Evolutionary conservation across 2,329 filamentous ascomycete genomes (phyloP).

Genomic region (Phialocephala sp.): DNA sequence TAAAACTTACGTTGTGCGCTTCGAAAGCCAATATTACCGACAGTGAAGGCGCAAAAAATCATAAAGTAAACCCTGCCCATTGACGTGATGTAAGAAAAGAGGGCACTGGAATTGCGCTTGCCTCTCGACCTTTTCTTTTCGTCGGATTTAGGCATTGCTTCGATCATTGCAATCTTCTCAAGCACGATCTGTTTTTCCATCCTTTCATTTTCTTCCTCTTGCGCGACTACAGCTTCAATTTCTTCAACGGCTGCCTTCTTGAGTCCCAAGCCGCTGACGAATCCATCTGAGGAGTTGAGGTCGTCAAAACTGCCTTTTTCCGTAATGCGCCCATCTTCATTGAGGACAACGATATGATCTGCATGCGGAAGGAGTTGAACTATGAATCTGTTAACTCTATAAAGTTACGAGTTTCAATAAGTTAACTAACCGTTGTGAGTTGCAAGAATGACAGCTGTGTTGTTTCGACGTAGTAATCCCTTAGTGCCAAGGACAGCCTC

Average conservation of each 20-base stretch:
- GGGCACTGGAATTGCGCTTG: neutral
- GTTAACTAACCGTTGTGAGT: conserved; percentile 36
- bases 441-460: conserved; percentile 45
- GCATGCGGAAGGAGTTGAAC: conserved; percentile 42
- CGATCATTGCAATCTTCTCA: neutral
- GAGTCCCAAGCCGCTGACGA: neutral
- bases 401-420: neutral
- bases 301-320: conserved; percentile 47
- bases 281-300: conserved; percentile 21
- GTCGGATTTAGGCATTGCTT: neutral
- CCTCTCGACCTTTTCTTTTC: neutral
- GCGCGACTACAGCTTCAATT: neutral
- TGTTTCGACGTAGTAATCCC: conserved; percentile 30
- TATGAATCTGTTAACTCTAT: neutral
- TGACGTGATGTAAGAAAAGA: neutral
- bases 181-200: neutral
- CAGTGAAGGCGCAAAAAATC: neutral
- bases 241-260: neutral
- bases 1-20: neutral
- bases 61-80: neutral
- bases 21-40: neutral
- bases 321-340: conserved; percentile 42
- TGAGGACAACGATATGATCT: conserved; percentile 47
- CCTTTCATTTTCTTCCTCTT: neutral
- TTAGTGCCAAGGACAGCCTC: conserved; percentile 22